Base-by-base conservation (phyloP, 1,284 basidiomycete genomes). In the Leccinum pachyderme region DNA sequence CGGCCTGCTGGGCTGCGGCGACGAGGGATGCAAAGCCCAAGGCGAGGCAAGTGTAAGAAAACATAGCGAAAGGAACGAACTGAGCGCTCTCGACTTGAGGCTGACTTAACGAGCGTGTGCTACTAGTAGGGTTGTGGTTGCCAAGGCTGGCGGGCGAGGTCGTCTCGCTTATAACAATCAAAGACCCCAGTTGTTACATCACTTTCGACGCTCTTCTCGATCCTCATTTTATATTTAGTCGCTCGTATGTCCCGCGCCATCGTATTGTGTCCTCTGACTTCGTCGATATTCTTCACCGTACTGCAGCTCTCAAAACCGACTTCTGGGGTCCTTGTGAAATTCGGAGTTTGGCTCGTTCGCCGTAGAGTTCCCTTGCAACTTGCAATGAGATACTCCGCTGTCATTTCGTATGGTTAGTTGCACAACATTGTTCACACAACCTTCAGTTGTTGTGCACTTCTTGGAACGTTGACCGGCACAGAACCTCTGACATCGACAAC, bases 1-100 rank as follows among this genome's bases (percentile, higher is more conserved):
- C 72, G 2, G 54, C 77, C 72, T 55, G 69, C 68, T 68, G 68
- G 63, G 37, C 37, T 39, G 64, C 72, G 60, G 79, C 25, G 70
- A 53, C 63, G 22, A 59, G 57, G 0, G 72, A 60, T 41, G 72
- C 75, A 43, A 80, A 65, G 59, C 68, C 68, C 48, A 80, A 56
- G 43, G 69, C 70, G 39, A 74, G 61, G 61, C 67, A 69, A 28
- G 61, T 56, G 44, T 57, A 55, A 15, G 62, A 53, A 49, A 69
- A 53, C 71, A 72, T 72, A 18, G 56, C 29, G 8, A 33, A 61
- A 59, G 18, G 65, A 67, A 37, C 15, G 58, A 18, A 53, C 18
- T 18, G 28, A 51, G 25, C 15, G 5, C 25, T 37, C 7, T 27
- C 24, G 15, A 44, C 43, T 43, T 7, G 41, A 24, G 24, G 11